Evolutionary conservation across 179 eudicot genomes (phyloP).

Genomic region (Beta lomatogona): DNA sequence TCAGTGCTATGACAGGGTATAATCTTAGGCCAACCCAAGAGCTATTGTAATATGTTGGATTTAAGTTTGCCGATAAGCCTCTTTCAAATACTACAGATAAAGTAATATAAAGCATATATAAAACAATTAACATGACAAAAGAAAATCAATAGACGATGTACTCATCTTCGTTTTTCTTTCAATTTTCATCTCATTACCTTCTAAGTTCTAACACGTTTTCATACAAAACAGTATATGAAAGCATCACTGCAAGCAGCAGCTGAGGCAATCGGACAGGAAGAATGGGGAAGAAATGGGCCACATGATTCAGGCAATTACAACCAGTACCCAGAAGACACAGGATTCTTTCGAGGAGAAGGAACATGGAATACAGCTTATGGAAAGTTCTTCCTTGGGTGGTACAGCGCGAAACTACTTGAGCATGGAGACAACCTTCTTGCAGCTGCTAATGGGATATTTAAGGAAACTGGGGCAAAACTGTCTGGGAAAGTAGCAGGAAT

Average conservation of each 20-base stretch:
- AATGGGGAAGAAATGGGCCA: conserved; percentile 90
- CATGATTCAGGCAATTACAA: conserved; percentile 91
- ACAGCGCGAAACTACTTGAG: conserved; percentile 68
- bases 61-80: not conserved
- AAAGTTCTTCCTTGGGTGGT: conserved; percentile 85
- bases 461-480: conserved; percentile 77
- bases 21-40: not conserved
- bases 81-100: not conserved
- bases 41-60: not conserved
- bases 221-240: conserved; percentile 77
- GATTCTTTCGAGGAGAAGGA: conserved; percentile 74
- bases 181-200: not conserved
- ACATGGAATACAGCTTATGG: conserved; percentile 81
- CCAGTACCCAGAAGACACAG: conserved; percentile 89
- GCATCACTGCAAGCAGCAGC: conserved; percentile 90
- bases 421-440: conserved; percentile 74
- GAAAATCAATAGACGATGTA: not conserved
- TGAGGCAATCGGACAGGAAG: conserved; percentile 59
- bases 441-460: conserved; percentile 66
- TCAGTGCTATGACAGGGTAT: conserved; percentile 96
- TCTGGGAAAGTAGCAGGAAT: conserved; percentile 96
- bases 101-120: not conserved
- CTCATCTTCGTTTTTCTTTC: not conserved
- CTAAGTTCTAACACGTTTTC: conserved; percentile 27
- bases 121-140: not conserved